Percentiles rank a stretch among this genome's conserved stretches.
These are phyloP conservation scores for Exophiala bonariae DNA, from an alignment of 2,329 filamentous ascomycete species.

Conservation along the genomic window DNA sequence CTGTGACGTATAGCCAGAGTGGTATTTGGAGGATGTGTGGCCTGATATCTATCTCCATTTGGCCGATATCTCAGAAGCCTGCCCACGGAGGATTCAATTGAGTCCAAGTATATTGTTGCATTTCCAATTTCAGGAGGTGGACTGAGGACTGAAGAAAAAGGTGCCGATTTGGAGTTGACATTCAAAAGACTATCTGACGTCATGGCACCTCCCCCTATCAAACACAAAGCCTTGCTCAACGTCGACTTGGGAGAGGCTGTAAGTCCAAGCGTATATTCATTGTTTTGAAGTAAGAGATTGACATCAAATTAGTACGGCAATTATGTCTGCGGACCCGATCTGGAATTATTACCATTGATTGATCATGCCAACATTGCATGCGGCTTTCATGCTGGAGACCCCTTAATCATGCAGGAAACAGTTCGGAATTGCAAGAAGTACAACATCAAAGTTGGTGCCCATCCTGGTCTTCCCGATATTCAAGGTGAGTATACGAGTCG, in stretches of 20 bases:
- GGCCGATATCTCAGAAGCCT: neutral
- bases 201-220: conserved; percentile 41
- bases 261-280: too few species aligned
- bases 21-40: neutral
- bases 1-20: conserved; percentile 14
- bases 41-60: conserved; percentile 3
- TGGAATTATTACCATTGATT: conserved; percentile 61
- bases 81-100: too few species aligned
- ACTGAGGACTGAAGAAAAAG: neutral
- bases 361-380: conserved; percentile 65
- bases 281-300: too few species aligned
- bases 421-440: conserved; percentile 59
- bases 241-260: conserved; percentile 48
- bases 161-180: neutral
- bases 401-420: conserved; percentile 64
- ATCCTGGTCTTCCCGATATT: conserved; percentile 63
- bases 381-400: conserved; percentile 61
- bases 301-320: conserved; percentile 41
- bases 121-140: too few species aligned
- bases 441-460: conserved; percentile 59
- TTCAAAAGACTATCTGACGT: neutral
- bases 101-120: too few species aligned
- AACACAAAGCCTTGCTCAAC: conserved; percentile 53
- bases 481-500: conserved; percentile 31
- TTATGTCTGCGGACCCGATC: conserved; percentile 54